Conservation (phyloP, 2,329 filamentous ascomycete species). For the Alternaria ethzedia region DNA sequence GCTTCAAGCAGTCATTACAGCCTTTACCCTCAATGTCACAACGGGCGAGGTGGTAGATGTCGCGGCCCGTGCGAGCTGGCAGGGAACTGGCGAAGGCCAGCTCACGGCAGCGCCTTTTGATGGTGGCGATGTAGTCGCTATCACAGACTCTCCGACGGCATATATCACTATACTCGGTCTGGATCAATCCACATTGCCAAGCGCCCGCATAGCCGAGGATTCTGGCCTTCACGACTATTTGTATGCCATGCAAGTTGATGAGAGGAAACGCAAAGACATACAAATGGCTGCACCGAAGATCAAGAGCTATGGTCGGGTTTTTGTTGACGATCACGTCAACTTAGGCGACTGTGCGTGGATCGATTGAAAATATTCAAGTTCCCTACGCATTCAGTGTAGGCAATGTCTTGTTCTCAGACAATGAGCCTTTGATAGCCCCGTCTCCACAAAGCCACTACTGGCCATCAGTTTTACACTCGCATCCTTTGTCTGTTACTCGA, state of each 20-base stretch:
- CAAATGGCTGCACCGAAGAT: background rate
- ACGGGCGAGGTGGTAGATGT: slow-evolving; percentile 27
- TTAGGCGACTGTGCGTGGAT: slow-evolving; percentile 13
- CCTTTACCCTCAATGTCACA: slow-evolving; percentile 22
- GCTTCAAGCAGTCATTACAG: slow-evolving; percentile 19
- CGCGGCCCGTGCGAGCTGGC: slow-evolving; percentile 24
- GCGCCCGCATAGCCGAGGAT: background rate
- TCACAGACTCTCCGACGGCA: slow-evolving; percentile 25
- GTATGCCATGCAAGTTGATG: background rate
- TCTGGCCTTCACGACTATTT: slow-evolving; percentile 1
- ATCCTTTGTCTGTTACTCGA: background rate
- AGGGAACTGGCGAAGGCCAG: slow-evolving; percentile 13
- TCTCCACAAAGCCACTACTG: background rate
- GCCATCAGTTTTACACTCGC: background rate
- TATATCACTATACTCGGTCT: slow-evolving; percentile 27
- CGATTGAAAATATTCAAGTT: background rate
- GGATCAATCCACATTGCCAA: background rate
- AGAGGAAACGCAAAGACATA: background rate
- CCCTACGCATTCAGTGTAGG: background rate
- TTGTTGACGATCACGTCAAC: slow-evolving; percentile 1
- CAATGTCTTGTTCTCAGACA: background rate
- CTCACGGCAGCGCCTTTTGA: slow-evolving; percentile 23
- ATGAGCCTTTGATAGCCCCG: background rate
- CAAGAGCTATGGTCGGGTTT: slow-evolving; percentile 11
- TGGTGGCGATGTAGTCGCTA: slow-evolving; percentile 21